These are phyloP conservation scores for Mortierella claussenii DNA, from an alignment of 192 early-diverging fungal species.

Conservation along the genomic window DNA sequence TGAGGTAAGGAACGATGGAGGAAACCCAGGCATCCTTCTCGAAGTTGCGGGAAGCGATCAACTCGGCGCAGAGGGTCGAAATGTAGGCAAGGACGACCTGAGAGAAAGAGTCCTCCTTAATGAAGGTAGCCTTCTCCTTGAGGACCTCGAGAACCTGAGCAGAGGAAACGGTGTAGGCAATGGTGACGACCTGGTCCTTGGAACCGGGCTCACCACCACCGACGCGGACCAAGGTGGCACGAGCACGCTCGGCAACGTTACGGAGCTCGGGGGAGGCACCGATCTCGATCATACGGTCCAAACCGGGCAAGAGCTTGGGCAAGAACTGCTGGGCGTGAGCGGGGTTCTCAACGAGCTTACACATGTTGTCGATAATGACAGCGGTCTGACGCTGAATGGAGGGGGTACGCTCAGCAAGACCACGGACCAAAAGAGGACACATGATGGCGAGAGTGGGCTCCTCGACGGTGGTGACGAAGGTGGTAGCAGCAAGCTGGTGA, in stretches of 20 bases:
- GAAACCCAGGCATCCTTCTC: conserved; percentile 74
- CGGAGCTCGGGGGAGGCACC: conserved; percentile 84
- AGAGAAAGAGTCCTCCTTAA: conserved; percentile 61
- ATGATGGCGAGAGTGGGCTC: conserved; percentile 84
- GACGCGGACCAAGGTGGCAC: conserved; percentile 74
- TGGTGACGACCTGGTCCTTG: conserved; percentile 63
- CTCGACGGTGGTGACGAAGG: conserved; percentile 83
- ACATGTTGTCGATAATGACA: conserved; percentile 93
- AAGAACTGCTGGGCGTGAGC: conserved; percentile 83
- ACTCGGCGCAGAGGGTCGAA: conserved; percentile 63
- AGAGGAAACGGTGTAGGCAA: conserved; percentile 56
- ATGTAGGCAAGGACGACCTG: conserved; percentile 66
- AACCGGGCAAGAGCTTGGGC: conserved; percentile 78
- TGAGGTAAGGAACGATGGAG: conserved; percentile 65
- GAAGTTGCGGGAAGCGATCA: conserved; percentile 73
- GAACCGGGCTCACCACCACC: conserved; percentile 64
- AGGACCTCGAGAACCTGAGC: conserved; percentile 61
- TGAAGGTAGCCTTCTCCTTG: conserved; percentile 61
- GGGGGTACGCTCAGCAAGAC: conserved; percentile 74
- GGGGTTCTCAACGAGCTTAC: conserved; percentile 88
- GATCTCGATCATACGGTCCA: conserved; percentile 80
- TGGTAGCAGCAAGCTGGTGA: conserved; percentile 82
- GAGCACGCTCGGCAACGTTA: conserved; percentile 73
- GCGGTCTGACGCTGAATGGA: conserved; percentile 79
- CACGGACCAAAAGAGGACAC: conserved; percentile 80